These are phyloP conservation scores for Aphanocladium album DNA, from an alignment of 2,329 filamentous ascomycete species.

Conservation along the genomic window DNA sequence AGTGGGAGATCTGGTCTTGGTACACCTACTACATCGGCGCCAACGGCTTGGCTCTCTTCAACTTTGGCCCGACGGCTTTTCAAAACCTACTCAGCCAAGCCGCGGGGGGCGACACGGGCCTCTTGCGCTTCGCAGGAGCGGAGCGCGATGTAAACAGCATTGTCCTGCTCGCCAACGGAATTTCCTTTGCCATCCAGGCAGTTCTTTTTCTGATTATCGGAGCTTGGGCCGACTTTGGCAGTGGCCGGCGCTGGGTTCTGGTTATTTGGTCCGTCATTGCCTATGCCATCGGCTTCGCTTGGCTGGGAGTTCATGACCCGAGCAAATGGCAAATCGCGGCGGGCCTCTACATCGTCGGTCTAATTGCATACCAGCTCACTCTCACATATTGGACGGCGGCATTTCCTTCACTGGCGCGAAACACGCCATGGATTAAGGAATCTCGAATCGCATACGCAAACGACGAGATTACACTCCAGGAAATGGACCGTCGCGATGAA, in stretches of 20 bases:
- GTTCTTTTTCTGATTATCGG: constrained; percentile 49
- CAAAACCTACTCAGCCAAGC: constrained; percentile 61
- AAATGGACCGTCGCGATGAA: constrained; percentile 57
- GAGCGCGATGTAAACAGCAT: constrained; percentile 59
- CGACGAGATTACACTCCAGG: constrained; percentile 48
- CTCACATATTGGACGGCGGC: constrained; percentile 66
- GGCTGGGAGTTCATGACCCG: constrained; percentile 58
- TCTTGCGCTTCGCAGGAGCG: constrained; percentile 51
- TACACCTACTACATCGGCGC: constrained; percentile 59
- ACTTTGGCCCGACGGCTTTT: constrained; percentile 59
- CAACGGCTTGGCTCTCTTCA: constrained; percentile 59
- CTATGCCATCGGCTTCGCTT: constrained; percentile 60
- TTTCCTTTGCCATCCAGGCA: constrained; percentile 63
- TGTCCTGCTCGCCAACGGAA: constrained; percentile 60
- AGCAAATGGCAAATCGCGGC: constrained; percentile 56
- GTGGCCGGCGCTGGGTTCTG: constrained; percentile 58
- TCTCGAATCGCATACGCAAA: constrained; percentile 26
- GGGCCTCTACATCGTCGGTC: constrained; percentile 60
- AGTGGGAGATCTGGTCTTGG: constrained; percentile 14
- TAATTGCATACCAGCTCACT: constrained; percentile 62
- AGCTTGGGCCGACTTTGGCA: constrained; percentile 58
- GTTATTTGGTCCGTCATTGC: constrained; percentile 56
- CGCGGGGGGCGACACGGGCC: constrained; percentile 45
- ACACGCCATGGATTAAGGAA: constrained; percentile 29
- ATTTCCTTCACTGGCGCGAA: constrained; percentile 35